Conservation (phyloP, 1,284 basidiomycete species). For the Tylopilus orsonianus region DNA sequence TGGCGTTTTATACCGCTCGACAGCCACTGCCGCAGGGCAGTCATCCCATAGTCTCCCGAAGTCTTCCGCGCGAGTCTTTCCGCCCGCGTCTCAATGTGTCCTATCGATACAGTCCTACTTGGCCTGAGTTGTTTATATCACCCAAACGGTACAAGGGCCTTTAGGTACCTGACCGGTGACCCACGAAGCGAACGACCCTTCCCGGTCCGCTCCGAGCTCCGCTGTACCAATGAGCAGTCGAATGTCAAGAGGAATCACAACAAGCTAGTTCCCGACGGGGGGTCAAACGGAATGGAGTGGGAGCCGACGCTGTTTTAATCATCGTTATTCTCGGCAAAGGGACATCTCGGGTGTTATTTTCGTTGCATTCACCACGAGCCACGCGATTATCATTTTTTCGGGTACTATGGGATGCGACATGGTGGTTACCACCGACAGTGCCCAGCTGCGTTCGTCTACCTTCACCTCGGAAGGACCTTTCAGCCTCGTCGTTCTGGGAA, state of each 20-base stretch:
- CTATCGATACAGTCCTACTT: neutral
- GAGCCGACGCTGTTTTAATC: slow-evolving; percentile 4
- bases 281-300: slow-evolving; percentile 7
- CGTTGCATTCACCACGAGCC: neutral
- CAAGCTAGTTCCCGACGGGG: neutral
- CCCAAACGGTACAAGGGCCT: neutral
- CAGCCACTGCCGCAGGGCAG: slow-evolving; percentile 32
- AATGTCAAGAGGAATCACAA: slow-evolving; percentile 1
- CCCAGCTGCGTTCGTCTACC: no score
- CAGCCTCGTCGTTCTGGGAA: no score
- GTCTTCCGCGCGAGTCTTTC: slow-evolving; percentile 22
- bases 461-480: no score
- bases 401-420: no score
- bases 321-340: neutral
- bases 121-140: slow-evolving; percentile 5
- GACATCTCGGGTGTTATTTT: slow-evolving; percentile 6
- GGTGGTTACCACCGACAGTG: no score
- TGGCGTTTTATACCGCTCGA: slow-evolving; percentile 32
- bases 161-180: slow-evolving; percentile 4
- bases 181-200: slow-evolving; percentile 1
- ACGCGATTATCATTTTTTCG: neutral
- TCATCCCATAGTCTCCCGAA: slow-evolving; percentile 42
- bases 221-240: neutral
- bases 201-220: slow-evolving; percentile 25
- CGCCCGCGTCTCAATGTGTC: slow-evolving; percentile 12